A percentile compares a stretch with the other conserved stretches of the same genome.
Evolutionary conservation across 129 eudicot species (phyloP).

Genomic region (Apium graveolens): DNA sequence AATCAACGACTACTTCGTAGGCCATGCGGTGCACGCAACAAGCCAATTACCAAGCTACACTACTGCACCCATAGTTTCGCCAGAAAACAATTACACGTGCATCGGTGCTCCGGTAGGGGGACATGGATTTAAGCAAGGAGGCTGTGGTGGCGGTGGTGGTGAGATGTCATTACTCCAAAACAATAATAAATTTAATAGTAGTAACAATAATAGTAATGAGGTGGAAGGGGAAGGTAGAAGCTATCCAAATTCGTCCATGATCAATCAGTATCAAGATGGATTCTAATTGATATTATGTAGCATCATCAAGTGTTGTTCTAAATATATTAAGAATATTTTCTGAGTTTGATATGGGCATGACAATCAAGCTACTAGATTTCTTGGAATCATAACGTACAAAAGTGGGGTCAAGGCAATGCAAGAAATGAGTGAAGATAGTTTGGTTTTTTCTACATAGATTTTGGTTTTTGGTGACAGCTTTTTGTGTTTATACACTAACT

Average conservation of each 20-base stretch:
- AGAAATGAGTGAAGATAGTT: constrained; percentile 12
- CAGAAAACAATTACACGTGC: constrained; percentile 57
- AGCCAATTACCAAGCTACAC: constrained; percentile 16
- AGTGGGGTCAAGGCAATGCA: neutral
- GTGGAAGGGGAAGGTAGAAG: constrained; percentile 23
- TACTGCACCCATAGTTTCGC: neutral
- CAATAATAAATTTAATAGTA: constrained; percentile 3
- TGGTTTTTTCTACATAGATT: constrained; percentile 18
- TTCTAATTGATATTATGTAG: constrained; percentile 11
- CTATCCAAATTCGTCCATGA: neutral
- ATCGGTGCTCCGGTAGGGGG: constrained; percentile 73
- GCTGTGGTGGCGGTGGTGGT: constrained; percentile 32
- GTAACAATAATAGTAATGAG: constrained; percentile 9
- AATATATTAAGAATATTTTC: neutral
- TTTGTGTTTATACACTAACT: constrained; percentile 14
- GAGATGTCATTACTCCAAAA: constrained; percentile 14
- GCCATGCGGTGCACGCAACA: constrained; percentile 41
- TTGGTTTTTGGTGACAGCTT: constrained; percentile 20
- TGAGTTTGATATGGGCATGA: constrained; percentile 3
- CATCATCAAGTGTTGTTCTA: neutral
- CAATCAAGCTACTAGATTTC: neutral
- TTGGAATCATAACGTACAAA: constrained; percentile 1
- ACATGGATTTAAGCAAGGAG: constrained; percentile 28
- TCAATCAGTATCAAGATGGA: constrained; percentile 36
- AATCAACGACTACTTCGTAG: constrained; percentile 55